phyloP scores from a whole-genome alignment of 257 asterid species.

The Solanum rostratum region DNA sequence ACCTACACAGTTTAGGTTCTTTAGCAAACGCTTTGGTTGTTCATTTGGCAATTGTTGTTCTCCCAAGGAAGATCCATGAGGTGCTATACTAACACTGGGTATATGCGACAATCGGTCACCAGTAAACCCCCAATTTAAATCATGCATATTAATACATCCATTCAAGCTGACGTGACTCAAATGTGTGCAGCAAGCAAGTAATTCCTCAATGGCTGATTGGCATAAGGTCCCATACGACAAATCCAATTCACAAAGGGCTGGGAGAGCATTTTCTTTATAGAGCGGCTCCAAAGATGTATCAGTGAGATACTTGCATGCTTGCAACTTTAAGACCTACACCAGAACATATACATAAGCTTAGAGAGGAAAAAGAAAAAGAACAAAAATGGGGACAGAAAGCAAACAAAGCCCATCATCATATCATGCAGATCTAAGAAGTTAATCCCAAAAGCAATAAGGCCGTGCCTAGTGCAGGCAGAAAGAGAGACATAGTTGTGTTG shows the following conservation, averaged over 20 bases:
- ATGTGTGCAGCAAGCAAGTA: slow-evolving; percentile 80
- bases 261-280: slow-evolving; percentile 80
- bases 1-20: slow-evolving; percentile 91
- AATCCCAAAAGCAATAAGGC: background rate
- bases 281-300: slow-evolving; percentile 84
- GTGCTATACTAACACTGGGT: slow-evolving; percentile 8
- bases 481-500: background rate
- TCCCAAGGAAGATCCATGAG: slow-evolving; percentile 11
- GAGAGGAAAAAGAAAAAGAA: background rate
- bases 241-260: slow-evolving; percentile 77
- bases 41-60: slow-evolving; percentile 8
- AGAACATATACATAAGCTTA: background rate
- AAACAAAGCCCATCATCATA: background rate
- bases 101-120: slow-evolving; percentile 14
- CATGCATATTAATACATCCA: slow-evolving; percentile 93
- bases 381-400: background rate
- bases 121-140: slow-evolving; percentile 70
- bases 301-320: slow-evolving; percentile 97
- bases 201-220: slow-evolving; percentile 82
- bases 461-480: background rate
- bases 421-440: background rate
- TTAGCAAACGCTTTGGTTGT: slow-evolving; percentile 49
- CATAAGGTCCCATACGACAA: slow-evolving; percentile 88
- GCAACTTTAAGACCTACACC: slow-evolving; percentile 79
- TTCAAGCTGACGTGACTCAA: slow-evolving; percentile 89